Evolutionary conservation across 1,284 basidiomycete species (phyloP), one percentile per base, ranked within the genome.

Genomic region (Sporisorium iseilematis-ciliati): DNA sequence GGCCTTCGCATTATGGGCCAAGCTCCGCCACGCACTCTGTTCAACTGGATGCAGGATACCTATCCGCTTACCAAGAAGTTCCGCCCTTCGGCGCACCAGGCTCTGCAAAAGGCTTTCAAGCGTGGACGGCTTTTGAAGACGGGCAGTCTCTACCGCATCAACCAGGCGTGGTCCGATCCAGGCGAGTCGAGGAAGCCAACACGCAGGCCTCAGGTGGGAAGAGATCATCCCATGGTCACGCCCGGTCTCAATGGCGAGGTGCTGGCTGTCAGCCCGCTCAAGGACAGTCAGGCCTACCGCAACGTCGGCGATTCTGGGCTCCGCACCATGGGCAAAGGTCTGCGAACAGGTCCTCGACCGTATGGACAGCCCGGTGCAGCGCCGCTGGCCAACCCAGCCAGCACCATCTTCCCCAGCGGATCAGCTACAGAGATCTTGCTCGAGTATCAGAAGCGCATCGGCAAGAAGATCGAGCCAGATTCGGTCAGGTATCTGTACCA

Each of bases 31-130:
- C 75, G 80, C 31, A 75, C 68, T 35, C 71, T 82, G 6, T 81
- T 78, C 60, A 76, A 79, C 54, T 82, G 79, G 79, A 82, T 81
- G 79, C 75, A 75, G 67, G 75, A 74, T 35, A 77, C 78, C 14
- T 83, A 84, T 29, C 80, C 80, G 20, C 74, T 84, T 38, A 79
- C 69, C 61, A 82, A 82, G 43, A 84, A 82, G 68, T 84, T 84
- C 60, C 78, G 81, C 12, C 79, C 83, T 7, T 84, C 83, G 4
- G 83, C 83, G 6, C 78, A 78, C 29, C 83, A 84, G 60, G 82
- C 83, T 3, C 53, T 84, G 21, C 80, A 83, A 50, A 84, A 83
- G 56, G 82, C 83, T 18, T 77, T 76, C 46, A 83, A 83, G 57
- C 78, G 82, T 12, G 82, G 81, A n/a, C 69, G 82, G 23, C 65